Base-by-base conservation (phyloP, 2,329 filamentous ascomycete genomes). In the Fusarium sp. region DNA sequence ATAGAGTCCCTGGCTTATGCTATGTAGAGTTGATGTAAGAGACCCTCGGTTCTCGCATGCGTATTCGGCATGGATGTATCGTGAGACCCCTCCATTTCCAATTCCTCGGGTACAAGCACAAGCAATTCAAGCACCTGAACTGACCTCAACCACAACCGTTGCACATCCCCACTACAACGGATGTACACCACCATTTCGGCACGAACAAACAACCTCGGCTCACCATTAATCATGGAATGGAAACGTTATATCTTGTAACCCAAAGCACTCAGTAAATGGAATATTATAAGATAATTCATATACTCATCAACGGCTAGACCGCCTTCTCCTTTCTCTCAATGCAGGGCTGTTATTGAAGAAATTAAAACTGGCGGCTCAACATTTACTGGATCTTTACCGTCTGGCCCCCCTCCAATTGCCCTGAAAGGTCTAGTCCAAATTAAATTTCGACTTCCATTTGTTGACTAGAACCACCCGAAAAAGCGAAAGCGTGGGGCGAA, bases 121-220 rank as follows among this genome's bases (percentile, higher is more conserved):
- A 23, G 41, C 41, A 43, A 42, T 25, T 37, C 34, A 37, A 37
- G 34, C 34, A 37, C 34, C 34, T n/a, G 18, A 37, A 37, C 34
- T 37, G 43, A 23, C 32, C 46, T 57, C 45, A 60, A 68, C 40
- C 65, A 41, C 32, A 61, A 28, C 66, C 55, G 50, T 68, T 69
- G 28, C 34, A 51, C 48, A 47, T 64, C 42, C 50, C 59, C 27
- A 21, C 32, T 37, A 47, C 18, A 28, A 25, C n/a, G 16, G 10
- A 59, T 40, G 47, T 53, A 62, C 61, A 55, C 57, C 46, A 56
- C 63, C 49, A 62, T 68, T 63, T 69, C 70, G 63, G 63, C 45
- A 64, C 11, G 40, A 46, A 61, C 55, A 70, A 70, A 71, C 68
- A 63, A 73, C 72, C 72, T 74, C 72, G 72, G 72, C 16, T 41